Percentiles rank a stretch among this genome's conserved stretches.
Conservation (phyloP, 441 rosid genomes). For the Hura crepitans region DNA sequence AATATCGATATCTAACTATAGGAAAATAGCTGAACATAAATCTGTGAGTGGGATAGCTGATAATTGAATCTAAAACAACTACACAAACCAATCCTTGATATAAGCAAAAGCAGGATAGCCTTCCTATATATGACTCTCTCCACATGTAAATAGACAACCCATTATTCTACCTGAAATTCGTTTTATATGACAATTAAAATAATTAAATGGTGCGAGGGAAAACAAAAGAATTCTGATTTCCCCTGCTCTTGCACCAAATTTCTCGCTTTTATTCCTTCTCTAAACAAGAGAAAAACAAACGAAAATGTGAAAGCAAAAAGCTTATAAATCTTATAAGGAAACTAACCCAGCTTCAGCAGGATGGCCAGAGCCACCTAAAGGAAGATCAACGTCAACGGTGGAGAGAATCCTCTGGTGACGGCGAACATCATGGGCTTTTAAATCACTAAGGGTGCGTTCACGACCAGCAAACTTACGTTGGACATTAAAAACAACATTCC, state of each 20-base stretch:
- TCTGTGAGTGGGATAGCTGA: not conserved
- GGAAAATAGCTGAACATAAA: not conserved
- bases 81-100: not conserved
- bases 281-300: too few species aligned
- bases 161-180: not conserved
- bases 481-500: constrained; percentile 52
- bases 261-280: too few species aligned
- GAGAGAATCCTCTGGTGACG: constrained; percentile 69
- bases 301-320: not conserved
- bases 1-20: not conserved
- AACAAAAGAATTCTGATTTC: too few species aligned
- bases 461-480: constrained; percentile 54
- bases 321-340: not conserved
- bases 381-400: constrained; percentile 55
- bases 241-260: too few species aligned
- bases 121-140: not conserved
- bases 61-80: not conserved
- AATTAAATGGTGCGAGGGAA: too few species aligned
- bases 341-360: constrained; percentile 71
- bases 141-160: not conserved
- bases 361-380: constrained; percentile 72
- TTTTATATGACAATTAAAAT: too few species aligned
- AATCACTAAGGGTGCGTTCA: constrained; percentile 44
- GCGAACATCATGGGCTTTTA: constrained; percentile 57
- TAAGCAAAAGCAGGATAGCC: not conserved